Percentiles rank a stretch among this genome's conserved stretches.
These are phyloP conservation scores for Pseudisothecium myosuroides DNA, from an alignment of 225 moss, liverwort and hornwort species.

Conservation along the genomic window DNA sequence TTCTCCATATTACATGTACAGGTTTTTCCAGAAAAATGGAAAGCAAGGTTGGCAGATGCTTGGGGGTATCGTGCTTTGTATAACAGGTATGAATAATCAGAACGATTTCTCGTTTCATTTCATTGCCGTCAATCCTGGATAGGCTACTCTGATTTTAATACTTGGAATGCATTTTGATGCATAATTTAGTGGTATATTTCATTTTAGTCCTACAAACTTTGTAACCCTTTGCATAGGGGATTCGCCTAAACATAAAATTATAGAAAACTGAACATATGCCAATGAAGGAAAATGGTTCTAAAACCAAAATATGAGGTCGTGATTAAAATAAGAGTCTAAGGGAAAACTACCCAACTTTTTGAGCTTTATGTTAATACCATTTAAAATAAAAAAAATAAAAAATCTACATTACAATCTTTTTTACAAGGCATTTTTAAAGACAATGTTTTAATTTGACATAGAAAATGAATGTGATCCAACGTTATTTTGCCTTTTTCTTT, in stretches of 20 bases:
- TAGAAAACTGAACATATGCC: background rate
- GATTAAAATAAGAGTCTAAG: background rate
- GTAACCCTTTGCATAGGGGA: background rate
- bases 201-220: background rate
- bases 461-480: background rate
- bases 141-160: background rate
- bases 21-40: conserved; percentile 51
- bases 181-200: background rate
- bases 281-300: background rate
- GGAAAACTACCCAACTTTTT: background rate
- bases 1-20: conserved; percentile 55
- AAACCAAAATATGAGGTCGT: background rate
- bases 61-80: conserved; percentile 67
- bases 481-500: background rate
- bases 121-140: background rate
- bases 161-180: background rate
- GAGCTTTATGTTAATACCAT: background rate
- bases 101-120: background rate
- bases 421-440: too few species aligned
- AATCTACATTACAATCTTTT: background rate
- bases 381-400: background rate
- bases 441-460: background rate
- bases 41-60: conserved; percentile 79
- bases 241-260: background rate
- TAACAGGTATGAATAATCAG: conserved; percentile 47